Percentiles rank a stretch among this genome's conserved stretches.
Evolutionary conservation across 495 filamentous ascomycete genomes (phyloP).

Genomic region (Astrothelium macrocarpum): DNA sequence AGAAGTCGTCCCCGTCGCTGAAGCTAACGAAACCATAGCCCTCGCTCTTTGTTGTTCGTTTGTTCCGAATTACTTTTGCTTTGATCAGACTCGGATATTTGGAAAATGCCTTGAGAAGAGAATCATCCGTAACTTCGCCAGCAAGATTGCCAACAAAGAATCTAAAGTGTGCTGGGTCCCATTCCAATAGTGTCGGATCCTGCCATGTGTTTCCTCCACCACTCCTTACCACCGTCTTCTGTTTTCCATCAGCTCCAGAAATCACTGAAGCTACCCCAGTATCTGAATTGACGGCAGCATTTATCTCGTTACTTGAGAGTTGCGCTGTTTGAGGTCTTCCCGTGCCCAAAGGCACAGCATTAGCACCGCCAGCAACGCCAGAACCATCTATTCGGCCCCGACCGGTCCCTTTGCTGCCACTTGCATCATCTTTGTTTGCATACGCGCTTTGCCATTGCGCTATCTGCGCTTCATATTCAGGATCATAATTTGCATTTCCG

Average conservation of each 20-base stretch:
- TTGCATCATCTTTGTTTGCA: slow-evolving; percentile 45
- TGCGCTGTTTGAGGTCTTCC: slow-evolving; percentile 17
- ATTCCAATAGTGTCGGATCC: slow-evolving; percentile 78
- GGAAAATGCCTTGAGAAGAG: slow-evolving; percentile 82
- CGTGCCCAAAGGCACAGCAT: slow-evolving; percentile 37
- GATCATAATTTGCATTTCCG: slow-evolving; percentile 46
- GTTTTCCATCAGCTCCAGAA: slow-evolving; percentile 33
- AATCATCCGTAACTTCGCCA: slow-evolving; percentile 97
- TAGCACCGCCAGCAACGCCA: slow-evolving; percentile 36
- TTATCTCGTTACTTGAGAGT: slow-evolving; percentile 32
- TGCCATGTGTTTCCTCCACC: slow-evolving; percentile 88
- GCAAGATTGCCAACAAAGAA: slow-evolving; percentile 95
- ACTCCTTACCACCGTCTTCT: slow-evolving; percentile 69
- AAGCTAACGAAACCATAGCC: slow-evolving; percentile 97
- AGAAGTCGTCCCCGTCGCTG: slow-evolving; percentile 89
- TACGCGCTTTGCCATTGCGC: slow-evolving; percentile 97
- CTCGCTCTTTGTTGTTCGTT: slow-evolving; percentile 87
- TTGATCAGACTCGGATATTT: slow-evolving; percentile 82
- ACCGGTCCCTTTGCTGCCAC: slow-evolving; percentile 26
- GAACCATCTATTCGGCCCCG: slow-evolving; percentile 25
- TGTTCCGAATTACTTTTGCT: slow-evolving; percentile 91
- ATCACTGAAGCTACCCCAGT: slow-evolving; percentile 21
- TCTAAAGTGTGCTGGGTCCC: slow-evolving; percentile 91
- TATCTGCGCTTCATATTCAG: slow-evolving; percentile 85
- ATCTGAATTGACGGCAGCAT: slow-evolving; percentile 36